Evolutionary conservation across 257 asterid genomes (phyloP).

Genomic region (Lavandula angustifolia): DNA sequence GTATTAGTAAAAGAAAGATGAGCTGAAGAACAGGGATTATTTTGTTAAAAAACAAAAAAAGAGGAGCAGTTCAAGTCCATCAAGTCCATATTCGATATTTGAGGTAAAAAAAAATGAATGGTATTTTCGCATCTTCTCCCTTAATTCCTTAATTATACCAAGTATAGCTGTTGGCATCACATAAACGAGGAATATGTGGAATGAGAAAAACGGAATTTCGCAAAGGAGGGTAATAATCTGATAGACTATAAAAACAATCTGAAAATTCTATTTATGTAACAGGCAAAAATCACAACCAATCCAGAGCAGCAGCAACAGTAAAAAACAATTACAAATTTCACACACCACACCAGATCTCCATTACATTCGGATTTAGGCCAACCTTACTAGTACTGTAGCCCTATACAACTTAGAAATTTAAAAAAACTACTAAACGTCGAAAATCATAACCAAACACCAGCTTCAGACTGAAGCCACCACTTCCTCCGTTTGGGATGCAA

Average conservation of each 20-base stretch:
- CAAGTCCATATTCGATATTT: too few species aligned
- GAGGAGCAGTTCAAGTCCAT: too few species aligned
- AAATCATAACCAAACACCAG: slow-evolving; percentile 25
- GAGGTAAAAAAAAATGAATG: too few species aligned
- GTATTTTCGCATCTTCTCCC: too few species aligned
- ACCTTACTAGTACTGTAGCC: slow-evolving; percentile 26
- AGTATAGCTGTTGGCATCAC: too few species aligned
- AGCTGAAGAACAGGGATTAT: too few species aligned
- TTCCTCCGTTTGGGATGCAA: slow-evolving; percentile 47
- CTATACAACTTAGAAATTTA: slow-evolving; percentile 44
- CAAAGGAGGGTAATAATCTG: too few species aligned
- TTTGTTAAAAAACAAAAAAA: too few species aligned
- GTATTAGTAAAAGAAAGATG: too few species aligned
- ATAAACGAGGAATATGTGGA: too few species aligned
- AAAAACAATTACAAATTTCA: slow-evolving; percentile 28
- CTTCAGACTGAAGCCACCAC: slow-evolving; percentile 37
- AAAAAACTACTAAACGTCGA: slow-evolving; percentile 10
- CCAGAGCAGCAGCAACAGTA: slow-evolving; percentile 23
- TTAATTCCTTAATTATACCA: too few species aligned
- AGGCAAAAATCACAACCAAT: slow-evolving; percentile 27
- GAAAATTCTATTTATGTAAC: slow-evolving; percentile 3
- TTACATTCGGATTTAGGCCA: slow-evolving; percentile 1
- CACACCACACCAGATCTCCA: slow-evolving; percentile 39
- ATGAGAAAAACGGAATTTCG: too few species aligned
- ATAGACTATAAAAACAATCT: not conserved